Evolutionary conservation across 2,329 filamentous ascomycete genomes (phyloP), one percentile per base, ranked within the genome.

Genomic region (Plectosphaerella sp.): DNA sequence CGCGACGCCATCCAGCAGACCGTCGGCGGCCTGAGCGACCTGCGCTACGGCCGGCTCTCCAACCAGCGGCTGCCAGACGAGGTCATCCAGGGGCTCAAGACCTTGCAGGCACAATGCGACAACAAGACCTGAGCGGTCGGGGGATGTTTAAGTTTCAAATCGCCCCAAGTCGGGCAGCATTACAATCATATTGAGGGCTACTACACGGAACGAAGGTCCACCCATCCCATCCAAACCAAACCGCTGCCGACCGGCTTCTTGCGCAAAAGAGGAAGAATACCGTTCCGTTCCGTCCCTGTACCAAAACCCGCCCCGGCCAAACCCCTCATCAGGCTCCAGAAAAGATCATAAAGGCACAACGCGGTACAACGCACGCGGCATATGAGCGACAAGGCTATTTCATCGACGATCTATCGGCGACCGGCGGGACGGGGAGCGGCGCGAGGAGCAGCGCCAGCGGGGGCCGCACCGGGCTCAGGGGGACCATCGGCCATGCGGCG

Each of bases 1-100:
- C 67, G 88, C 6, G 73, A 78, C 4, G 79, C 82, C 11, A 78
- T 94, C 49, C 78, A 78, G 57, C 77, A 83, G 52, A 86, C 79
- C 0, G 79, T 94, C 15, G 87, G 87, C 33, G 83, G 81, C 47
- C 72, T 96, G 65, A 95, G 90, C 67, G 89, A 95, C 68, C 75
- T 96, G 51, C 84, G 89, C 45, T 93, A 94, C 62, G 91, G 91
- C 37, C 85, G 84, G 51, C 79, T 94, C 53, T 77, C 81, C 36
- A 87, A 88, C 57, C 67, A 76, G 20, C 76, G 83, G 54, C 70
- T 92, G 33, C 76, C 76, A 24, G 77, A 83, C 46, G 86, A 91
- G 58, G 80, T 90, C 28, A 71, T 91, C 16, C 80, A 86, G 46
- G 86, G 86, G 6, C 72, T 94, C 36, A 72, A 76, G 55, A 77